Conservation (phyloP, 2,329 filamentous ascomycete species). For the Aspergillus aculeatus region DNA sequence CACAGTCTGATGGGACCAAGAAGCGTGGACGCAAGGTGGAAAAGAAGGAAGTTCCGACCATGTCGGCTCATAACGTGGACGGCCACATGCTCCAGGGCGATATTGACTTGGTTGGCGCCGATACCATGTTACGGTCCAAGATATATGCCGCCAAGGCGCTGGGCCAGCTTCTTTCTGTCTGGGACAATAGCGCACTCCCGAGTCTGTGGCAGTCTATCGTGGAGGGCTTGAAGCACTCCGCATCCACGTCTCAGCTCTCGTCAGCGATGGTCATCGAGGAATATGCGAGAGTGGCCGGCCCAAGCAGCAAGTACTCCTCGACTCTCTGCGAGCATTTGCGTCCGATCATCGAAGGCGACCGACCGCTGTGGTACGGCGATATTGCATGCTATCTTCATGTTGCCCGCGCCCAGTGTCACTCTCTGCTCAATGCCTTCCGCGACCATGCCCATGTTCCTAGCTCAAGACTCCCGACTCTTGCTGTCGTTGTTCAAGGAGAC, state of each 20-base stretch:
- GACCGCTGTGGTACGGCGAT: slow-evolving; percentile 81
- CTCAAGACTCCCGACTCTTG: slow-evolving; percentile 72
- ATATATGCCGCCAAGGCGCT: slow-evolving; percentile 84
- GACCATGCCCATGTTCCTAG: slow-evolving; percentile 81
- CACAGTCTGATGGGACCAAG: slow-evolving; percentile 60
- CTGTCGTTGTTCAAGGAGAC: slow-evolving; percentile 92
- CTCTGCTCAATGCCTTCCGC: slow-evolving; percentile 85
- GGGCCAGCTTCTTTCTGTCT: slow-evolving; percentile 75
- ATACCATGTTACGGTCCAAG: slow-evolving; percentile 83
- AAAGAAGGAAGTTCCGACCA: slow-evolving; percentile 70
- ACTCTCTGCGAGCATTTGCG: slow-evolving; percentile 60
- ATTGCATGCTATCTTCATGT: slow-evolving; percentile 87
- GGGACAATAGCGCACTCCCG: slow-evolving; percentile 58
- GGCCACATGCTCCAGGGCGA: slow-evolving; percentile 98
- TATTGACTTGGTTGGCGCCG: slow-evolving; percentile 86
- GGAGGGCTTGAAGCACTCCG: slow-evolving; percentile 67
- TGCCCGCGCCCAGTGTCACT: slow-evolving; percentile 85
- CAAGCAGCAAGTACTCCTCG: slow-evolving; percentile 33
- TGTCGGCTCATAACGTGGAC: slow-evolving; percentile 88
- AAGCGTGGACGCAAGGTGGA: slow-evolving; percentile 81
- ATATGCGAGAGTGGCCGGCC: slow-evolving; percentile 62
- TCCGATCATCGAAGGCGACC: slow-evolving; percentile 75
- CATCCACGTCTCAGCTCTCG: slow-evolving; percentile 82
- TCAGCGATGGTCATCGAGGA: slow-evolving; percentile 84
- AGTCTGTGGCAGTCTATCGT: slow-evolving; percentile 65